Conservation (phyloP, 345 rosid genomes). For the Mallotus nudiflorus region DNA sequence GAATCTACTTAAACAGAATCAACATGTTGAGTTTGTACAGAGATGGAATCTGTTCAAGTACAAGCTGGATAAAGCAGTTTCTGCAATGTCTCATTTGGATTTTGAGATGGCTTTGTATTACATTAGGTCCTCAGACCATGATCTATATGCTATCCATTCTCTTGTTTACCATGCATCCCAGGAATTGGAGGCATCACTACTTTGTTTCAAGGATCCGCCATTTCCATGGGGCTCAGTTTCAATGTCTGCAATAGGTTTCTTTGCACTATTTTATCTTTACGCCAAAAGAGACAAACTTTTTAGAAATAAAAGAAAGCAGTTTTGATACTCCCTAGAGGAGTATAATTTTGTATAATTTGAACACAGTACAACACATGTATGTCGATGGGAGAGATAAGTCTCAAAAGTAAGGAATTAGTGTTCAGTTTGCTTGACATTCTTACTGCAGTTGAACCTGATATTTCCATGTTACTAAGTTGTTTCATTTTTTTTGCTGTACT, state of each 20-base stretch:
- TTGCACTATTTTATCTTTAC: slow-evolving; percentile 57
- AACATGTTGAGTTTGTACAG: slow-evolving; percentile 65
- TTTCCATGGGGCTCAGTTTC: slow-evolving; percentile 79
- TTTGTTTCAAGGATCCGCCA: slow-evolving; percentile 94
- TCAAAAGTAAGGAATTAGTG: slow-evolving; percentile 12
- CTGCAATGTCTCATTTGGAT: slow-evolving; percentile 81
- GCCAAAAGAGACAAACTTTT: slow-evolving; percentile 66
- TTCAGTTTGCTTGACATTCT: slow-evolving; percentile 20
- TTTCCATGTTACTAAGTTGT: slow-evolving; percentile 4
- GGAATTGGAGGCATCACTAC: slow-evolving; percentile 82
- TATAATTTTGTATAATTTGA: slow-evolving; percentile 40
- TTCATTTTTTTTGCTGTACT: slow-evolving; percentile 11
- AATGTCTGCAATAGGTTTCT: slow-evolving; percentile 50
- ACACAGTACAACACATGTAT: slow-evolving; percentile 27
- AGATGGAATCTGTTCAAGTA: slow-evolving; percentile 87
- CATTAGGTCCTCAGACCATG: slow-evolving; percentile 79
- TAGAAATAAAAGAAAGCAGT: slow-evolving; percentile 86
- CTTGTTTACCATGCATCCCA: slow-evolving; percentile 78
- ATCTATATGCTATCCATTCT: slow-evolving; percentile 76
- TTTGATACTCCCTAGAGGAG: slow-evolving; percentile 50
- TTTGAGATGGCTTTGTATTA: slow-evolving; percentile 84
- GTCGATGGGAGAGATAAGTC: slow-evolving; percentile 15
- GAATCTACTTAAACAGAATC: slow-evolving; percentile 62
- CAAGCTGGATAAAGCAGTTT: slow-evolving; percentile 77
- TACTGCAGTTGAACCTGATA: slow-evolving; percentile 4